A percentile compares a stretch with the other conserved stretches of the same genome.
phyloP scores from a whole-genome alignment of 2,329 filamentous ascomycete genomes.

The Aspergillus tamarii region DNA sequence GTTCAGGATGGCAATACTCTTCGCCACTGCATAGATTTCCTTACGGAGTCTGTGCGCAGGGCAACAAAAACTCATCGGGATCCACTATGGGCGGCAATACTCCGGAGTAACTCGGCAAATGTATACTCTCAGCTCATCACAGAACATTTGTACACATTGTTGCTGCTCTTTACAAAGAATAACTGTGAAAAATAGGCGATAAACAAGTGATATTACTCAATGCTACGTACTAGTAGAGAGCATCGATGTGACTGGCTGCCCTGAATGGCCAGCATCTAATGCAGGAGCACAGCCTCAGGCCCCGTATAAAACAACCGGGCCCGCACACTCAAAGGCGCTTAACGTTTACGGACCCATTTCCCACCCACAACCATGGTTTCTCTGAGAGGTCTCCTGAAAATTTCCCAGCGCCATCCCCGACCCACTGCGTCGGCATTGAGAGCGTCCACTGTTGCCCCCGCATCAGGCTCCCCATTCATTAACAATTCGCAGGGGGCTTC shows the following conservation, averaged over 20 bases:
- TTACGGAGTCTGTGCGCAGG: background rate
- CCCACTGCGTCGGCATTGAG: constrained; percentile 4
- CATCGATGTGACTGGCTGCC: background rate
- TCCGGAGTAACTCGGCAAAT: background rate
- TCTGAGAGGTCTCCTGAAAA: constrained; percentile 6
- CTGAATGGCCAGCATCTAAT: background rate
- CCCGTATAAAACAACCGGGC: background rate
- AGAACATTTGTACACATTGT: background rate
- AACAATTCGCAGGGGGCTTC: constrained; percentile 12
- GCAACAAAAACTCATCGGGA: background rate
- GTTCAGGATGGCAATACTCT: background rate
- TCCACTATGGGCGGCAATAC: background rate
- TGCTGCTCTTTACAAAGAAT: background rate
- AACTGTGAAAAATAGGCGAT: background rate
- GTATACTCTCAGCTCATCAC: background rate
- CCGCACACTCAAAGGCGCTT: background rate
- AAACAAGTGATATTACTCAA: background rate
- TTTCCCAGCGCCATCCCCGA: background rate
- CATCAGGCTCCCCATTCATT: constrained; percentile 8
- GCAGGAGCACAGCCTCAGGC: background rate
- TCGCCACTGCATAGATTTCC: background rate
- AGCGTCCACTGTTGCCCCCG: constrained; percentile 1
- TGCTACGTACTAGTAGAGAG: background rate
- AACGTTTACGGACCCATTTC: background rate
- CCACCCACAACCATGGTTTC: background rate